Conservation (phyloP, 2,329 filamentous ascomycete genomes). For the Epichloe aotearoae region DNA sequence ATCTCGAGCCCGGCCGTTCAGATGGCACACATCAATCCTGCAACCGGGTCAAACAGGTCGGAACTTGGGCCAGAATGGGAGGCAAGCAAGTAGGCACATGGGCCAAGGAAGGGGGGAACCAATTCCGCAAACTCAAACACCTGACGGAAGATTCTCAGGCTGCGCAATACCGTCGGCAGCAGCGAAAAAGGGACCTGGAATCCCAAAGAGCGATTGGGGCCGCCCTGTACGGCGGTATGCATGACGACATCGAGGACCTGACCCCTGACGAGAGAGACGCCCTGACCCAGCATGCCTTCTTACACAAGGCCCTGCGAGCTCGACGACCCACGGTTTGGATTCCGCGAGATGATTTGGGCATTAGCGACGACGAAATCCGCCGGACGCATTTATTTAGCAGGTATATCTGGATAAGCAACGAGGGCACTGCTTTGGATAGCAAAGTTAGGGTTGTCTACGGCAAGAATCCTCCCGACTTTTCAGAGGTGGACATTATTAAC, state of each 20-base stretch:
- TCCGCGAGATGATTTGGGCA: slow-evolving; percentile 75
- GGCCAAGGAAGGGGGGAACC: slow-evolving; percentile 32
- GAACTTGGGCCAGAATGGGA: slow-evolving; percentile 29
- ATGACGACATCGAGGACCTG: slow-evolving; percentile 89
- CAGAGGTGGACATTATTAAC: slow-evolving; percentile 74
- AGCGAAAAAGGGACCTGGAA: slow-evolving; percentile 51
- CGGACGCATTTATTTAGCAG: slow-evolving; percentile 65
- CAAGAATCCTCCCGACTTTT: slow-evolving; percentile 78
- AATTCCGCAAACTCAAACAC: slow-evolving; percentile 30
- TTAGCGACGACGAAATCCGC: slow-evolving; percentile 82
- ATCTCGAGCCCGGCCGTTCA: slow-evolving; percentile 13
- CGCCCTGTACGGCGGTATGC: slow-evolving; percentile 72
- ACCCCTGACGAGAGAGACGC: slow-evolving; percentile 79
- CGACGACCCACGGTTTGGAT: slow-evolving; percentile 87
- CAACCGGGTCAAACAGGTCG: slow-evolving; percentile 34
- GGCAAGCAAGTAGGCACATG: slow-evolving; percentile 18
- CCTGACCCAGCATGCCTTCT: slow-evolving; percentile 77
- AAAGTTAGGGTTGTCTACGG: slow-evolving; percentile 75
- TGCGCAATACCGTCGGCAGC: slow-evolving; percentile 32
- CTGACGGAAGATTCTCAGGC: slow-evolving; percentile 24
- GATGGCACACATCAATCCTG: slow-evolving; percentile 18
- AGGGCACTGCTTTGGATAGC: slow-evolving; percentile 76
- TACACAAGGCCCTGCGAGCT: slow-evolving; percentile 76
- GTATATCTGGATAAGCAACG: slow-evolving; percentile 85
- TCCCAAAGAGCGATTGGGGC: slow-evolving; percentile 62